A percentile compares a stretch with the other conserved stretches of the same genome.
Conservation (phyloP, 495 filamentous ascomycete species). For the Podospora sp. region DNA sequence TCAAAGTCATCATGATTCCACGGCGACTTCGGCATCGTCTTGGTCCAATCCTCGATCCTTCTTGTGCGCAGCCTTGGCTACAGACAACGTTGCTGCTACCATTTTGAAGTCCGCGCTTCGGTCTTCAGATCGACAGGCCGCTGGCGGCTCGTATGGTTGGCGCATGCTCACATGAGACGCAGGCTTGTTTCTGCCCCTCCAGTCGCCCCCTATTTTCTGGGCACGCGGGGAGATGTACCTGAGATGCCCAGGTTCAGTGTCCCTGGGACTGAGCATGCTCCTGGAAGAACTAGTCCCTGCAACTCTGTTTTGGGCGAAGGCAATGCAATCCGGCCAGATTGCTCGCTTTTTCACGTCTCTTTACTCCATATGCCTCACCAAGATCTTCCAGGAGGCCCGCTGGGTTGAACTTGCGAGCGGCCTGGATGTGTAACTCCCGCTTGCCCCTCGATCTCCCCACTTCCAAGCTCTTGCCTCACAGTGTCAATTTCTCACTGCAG, state of each 20-base stretch:
- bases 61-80: neutral
- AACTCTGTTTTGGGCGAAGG: neutral
- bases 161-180: constrained; percentile 17
- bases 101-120: neutral
- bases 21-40: neutral
- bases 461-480: constrained; percentile 3
- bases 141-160: constrained; percentile 9
- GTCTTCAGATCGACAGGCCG: constrained; percentile 8
- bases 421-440: constrained; percentile 15
- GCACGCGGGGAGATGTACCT: neutral
- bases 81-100: neutral
- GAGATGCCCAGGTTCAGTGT: neutral
- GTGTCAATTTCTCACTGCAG: neutral
- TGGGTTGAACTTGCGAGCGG: constrained; percentile 9
- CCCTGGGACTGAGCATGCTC: neutral
- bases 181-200: constrained; percentile 14
- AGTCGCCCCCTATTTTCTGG: constrained; percentile 1
- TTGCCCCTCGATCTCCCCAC: constrained; percentile 17
- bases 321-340: neutral
- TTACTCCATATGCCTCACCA: neutral
- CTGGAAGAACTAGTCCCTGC: neutral
- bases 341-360: neutral
- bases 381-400: neutral
- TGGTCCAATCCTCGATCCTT: neutral
- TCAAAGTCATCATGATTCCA: neutral